phyloP scores from a whole-genome alignment of 1,139 yeast genomes.

The Lodderomyces orthopsilosis region DNA sequence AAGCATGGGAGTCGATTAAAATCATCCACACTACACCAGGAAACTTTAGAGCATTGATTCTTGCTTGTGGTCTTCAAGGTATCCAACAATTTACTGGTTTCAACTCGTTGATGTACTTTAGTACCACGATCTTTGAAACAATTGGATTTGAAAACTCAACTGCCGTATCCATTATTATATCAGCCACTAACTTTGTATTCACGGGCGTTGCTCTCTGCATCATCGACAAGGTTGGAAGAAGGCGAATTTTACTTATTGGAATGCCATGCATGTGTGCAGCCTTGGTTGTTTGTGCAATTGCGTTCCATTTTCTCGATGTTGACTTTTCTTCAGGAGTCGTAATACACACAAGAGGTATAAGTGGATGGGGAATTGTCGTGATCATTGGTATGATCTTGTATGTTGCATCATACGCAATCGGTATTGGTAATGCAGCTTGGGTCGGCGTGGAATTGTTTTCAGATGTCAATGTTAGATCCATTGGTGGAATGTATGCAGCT shows the following conservation, averaged over 20 bases:
- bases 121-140: conserved; percentile 83
- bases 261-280: conserved; percentile 78
- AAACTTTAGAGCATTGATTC: conserved; percentile 79
- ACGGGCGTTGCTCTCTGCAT: conserved; percentile 79
- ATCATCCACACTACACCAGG: conserved; percentile 74
- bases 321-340: conserved; percentile 49
- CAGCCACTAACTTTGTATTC: conserved; percentile 88
- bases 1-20: conserved; percentile 60
- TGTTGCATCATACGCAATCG: conserved; percentile 88
- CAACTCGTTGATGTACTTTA: conserved; percentile 91
- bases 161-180: conserved; percentile 89
- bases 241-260: conserved; percentile 69
- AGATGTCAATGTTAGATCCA: conserved; percentile 81
- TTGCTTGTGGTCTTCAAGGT: conserved; percentile 91
- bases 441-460: conserved; percentile 95
- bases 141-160: conserved; percentile 85
- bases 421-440: conserved; percentile 98
- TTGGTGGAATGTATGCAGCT: conserved; percentile 90
- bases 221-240: conserved; percentile 83
- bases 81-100: conserved; percentile 95
- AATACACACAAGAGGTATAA: conserved; percentile 48
- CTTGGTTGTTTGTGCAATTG: conserved; percentile 77
- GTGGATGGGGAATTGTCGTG: conserved; percentile 85
- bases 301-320: conserved; percentile 78
- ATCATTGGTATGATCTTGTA: conserved; percentile 81